phyloP scores from a whole-genome alignment of 2,329 filamentous ascomycete genomes.

The Didymella segeticola region DNA sequence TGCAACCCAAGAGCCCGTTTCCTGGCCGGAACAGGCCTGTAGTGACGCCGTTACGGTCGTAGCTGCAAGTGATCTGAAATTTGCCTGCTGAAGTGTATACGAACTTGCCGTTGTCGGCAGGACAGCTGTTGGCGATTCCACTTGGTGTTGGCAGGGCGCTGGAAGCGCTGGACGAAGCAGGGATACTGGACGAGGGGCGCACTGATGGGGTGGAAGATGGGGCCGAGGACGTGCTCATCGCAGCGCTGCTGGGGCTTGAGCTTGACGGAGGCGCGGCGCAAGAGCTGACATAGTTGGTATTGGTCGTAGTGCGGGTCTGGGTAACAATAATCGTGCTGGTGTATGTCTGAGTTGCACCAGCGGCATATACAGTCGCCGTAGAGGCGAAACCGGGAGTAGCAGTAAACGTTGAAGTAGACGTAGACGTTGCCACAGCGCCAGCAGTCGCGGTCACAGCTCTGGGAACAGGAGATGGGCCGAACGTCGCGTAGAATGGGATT shows the following conservation, averaged over 20 bases:
- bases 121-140: not conserved
- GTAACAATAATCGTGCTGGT: constrained; percentile 6
- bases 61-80: not conserved
- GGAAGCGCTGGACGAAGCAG: not conserved
- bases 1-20: not conserved
- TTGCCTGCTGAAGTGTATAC: not conserved
- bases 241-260: not conserved
- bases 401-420: not conserved
- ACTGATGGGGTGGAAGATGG: not conserved
- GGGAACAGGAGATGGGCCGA: constrained; percentile 8
- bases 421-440: constrained; percentile 2
- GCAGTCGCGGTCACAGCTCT: not conserved
- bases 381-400: not conserved
- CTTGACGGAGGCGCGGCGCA: not conserved
- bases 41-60: not conserved
- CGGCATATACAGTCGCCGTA: constrained; percentile 2
- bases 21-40: not conserved
- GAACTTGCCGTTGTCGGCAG: not conserved
- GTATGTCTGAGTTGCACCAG: constrained; percentile 1
- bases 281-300: constrained; percentile 12
- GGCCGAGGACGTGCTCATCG: not conserved
- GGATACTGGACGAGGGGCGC: not conserved
- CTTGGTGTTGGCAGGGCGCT: not conserved
- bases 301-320: not conserved
- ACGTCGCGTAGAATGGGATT: not conserved